Evolutionary conservation across 2,329 filamentous ascomycete species (phyloP).

Genomic region (Cordyceps farinosa): DNA sequence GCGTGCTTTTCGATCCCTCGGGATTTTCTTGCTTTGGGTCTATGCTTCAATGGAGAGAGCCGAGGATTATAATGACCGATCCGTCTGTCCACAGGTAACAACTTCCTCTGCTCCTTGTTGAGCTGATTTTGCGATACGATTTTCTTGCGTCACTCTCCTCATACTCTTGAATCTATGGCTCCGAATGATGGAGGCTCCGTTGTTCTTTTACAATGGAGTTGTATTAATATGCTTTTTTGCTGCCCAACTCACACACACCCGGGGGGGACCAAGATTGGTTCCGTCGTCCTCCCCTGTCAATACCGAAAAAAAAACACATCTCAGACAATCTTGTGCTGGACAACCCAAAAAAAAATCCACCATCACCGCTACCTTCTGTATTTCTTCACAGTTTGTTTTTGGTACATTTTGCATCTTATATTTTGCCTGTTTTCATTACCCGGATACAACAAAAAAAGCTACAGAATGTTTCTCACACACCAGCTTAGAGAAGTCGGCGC

Average conservation of each 20-base stretch:
- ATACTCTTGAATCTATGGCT: constrained; percentile 6
- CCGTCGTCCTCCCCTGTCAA: not conserved
- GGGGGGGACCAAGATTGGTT: constrained; percentile 11
- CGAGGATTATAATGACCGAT: constrained; percentile 34
- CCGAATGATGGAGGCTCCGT: constrained; percentile 5
- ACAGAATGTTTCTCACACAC: constrained; percentile 4
- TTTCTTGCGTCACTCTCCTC: not conserved
- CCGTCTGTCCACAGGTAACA: constrained; percentile 23
- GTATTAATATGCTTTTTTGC: constrained; percentile 14
- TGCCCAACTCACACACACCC: not conserved
- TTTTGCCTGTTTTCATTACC: constrained; percentile 8
- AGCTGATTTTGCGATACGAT: constrained; percentile 11
- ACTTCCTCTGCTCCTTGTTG: constrained; percentile 27
- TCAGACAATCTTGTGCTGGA: constrained; percentile 13
- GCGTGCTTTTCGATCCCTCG: constrained; percentile 30
- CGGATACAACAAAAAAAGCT: constrained; percentile 5
- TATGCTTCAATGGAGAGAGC: constrained; percentile 32
- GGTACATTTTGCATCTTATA: not conserved
- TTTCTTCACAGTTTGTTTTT: not conserved
- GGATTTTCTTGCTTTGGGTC: constrained; percentile 42
- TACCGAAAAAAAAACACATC: not conserved
- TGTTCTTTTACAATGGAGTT: not conserved
- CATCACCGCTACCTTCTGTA: not conserved
- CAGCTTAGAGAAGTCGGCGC: constrained; percentile 12
- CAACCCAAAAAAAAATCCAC: constrained; percentile 5